Evolutionary conservation across 1,284 basidiomycete species (phyloP).

Genomic region (Puccinia novopanici): DNA sequence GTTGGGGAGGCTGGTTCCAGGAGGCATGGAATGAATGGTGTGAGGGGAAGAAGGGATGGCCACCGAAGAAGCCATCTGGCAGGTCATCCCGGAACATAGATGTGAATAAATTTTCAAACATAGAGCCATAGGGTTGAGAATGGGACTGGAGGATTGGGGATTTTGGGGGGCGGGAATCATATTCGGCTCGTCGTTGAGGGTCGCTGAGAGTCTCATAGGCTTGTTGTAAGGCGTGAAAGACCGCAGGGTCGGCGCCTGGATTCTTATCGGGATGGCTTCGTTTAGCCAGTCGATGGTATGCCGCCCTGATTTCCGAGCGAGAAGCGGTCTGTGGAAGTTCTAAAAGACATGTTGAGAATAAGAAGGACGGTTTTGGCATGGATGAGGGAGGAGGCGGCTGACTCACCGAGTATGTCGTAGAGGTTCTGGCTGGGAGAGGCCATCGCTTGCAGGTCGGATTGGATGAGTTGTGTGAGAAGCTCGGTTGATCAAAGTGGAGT

Average conservation of each 20-base stretch:
- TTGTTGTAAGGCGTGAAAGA: conserved; percentile 27
- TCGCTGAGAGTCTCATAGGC: conserved; percentile 47
- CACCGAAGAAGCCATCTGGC: conserved; percentile 17
- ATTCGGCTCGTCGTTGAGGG: conserved; percentile 14
- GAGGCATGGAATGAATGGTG: not conserved
- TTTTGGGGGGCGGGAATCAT: conserved; percentile 1
- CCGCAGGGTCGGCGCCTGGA: conserved; percentile 3
- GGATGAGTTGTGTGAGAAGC: not conserved
- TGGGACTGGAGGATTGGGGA: not conserved
- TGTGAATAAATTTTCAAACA: conserved; percentile 21
- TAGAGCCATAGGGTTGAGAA: not conserved
- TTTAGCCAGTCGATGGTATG: conserved; percentile 41
- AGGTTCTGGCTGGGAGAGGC: conserved; percentile 4
- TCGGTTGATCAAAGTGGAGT: too few species aligned
- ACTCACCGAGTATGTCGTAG: conserved; percentile 34
- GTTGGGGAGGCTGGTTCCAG: not conserved
- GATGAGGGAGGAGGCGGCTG: too few species aligned
- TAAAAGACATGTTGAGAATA: conserved; percentile 12
- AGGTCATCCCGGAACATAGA: conserved; percentile 39
- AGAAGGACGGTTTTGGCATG: not conserved
- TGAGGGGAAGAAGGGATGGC: not conserved
- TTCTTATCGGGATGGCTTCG: conserved; percentile 43
- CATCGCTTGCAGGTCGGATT: not conserved
- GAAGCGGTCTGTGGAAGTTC: conserved; percentile 29
- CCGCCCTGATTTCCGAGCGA: conserved; percentile 30